Evolutionary conservation across 106 monocot species (phyloP), one percentile per base, ranked within the genome.

Genomic region (Acorus gramineus): DNA sequence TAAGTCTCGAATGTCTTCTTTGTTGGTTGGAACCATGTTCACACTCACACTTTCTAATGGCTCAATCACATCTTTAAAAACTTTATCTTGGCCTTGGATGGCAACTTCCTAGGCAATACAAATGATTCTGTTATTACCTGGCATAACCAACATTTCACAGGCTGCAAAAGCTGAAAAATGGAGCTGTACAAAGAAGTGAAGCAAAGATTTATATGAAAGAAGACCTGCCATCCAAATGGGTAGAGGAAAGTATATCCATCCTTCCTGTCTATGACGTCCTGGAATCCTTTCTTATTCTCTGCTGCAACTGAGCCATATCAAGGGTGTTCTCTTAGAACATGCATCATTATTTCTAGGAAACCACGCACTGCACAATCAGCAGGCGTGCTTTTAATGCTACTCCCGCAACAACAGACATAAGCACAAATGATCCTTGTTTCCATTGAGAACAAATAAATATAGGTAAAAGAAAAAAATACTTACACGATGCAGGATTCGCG

Each of bases 211-310:
- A 28, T 28, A 28, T 28, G 28, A 28, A 28, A 28, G 28, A 28
- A 28, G 28, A 86, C 95, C 84, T 95, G 85, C 90, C 95, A 95
- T 71, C 90, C 95, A 72, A 90, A 95, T 11, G 95, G 95, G 72
- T 95, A 90, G 50, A 87, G 69, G 57, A 95, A 95, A 45, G 79
- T 57, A 69, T 95, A 95, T 13, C 90, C 90, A 78, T 90, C 82
- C 71, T 87, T 90, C 59, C 75, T 76, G 77, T 95, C 95, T 43
- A 66, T 49, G 64, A 85, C 90, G 43, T 70, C 52, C 78, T 74
- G 84, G 73, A 80, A 95, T 76, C 95, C 95, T 80, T 90, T 95
- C 82, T 82, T 90, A 49, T 44, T 56, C 78, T 87, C 95, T 76
- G 84, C 87, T 65, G 84, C 90, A 77, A 86, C 90, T 90, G 81